phyloP scores from a whole-genome alignment of 2,329 filamentous ascomycete genomes.

The Aspergillus arachidicola region DNA sequence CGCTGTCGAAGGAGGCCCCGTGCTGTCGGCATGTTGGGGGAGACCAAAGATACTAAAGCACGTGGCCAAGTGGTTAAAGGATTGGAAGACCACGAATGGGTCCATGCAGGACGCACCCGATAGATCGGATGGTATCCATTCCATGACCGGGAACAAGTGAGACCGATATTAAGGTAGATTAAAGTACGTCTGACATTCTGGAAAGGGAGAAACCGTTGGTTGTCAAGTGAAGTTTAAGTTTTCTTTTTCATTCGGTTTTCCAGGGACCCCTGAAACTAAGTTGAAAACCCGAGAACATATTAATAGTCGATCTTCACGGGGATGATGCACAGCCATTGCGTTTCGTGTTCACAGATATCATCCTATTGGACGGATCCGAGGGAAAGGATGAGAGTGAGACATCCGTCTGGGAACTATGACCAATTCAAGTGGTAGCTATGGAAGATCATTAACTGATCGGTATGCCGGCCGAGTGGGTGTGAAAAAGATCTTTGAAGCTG shows the following conservation, averaged over 20 bases:
- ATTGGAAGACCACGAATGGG: neutral
- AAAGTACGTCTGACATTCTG: neutral
- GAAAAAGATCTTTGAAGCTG: neutral
- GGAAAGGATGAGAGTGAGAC: neutral
- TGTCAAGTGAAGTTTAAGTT: conserved; percentile 1
- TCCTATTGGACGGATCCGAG: neutral
- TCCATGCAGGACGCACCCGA: neutral
- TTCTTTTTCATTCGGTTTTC: neutral
- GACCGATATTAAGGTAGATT: neutral
- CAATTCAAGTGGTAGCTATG: neutral
- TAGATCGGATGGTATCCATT: neutral
- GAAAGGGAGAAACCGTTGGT: neutral
- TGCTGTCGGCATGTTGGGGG: neutral
- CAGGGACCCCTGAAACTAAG: neutral
- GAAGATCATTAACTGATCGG: conserved; percentile 4
- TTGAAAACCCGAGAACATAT: neutral
- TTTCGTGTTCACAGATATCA: neutral
- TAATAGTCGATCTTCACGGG: conserved; percentile 1
- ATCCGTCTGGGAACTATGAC: neutral
- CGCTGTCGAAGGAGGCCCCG: neutral
- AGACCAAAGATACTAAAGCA: conserved; percentile 3
- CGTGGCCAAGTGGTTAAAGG: neutral
- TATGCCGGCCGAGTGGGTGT: neutral
- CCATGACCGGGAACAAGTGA: neutral
- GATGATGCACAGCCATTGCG: neutral